Base-by-base conservation (phyloP, 495 filamentous ascomycete species). In the Aspergillus ellipticus region DNA sequence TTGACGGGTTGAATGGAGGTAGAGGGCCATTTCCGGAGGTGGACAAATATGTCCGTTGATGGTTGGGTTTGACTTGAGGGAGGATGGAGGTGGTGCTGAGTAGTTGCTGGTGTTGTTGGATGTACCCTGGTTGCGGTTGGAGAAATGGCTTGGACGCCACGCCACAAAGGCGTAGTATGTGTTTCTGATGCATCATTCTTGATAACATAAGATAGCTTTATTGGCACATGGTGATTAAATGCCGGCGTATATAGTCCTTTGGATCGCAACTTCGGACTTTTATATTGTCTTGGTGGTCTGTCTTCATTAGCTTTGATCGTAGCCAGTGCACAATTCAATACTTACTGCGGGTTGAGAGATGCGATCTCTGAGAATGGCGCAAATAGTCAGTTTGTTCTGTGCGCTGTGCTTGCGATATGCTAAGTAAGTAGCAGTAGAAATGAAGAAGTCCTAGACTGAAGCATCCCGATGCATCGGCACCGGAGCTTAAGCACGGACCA, bases 401-500 rank as follows among this genome's bases (percentile, higher is more conserved):
- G n/a, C n/a, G n/a, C n/a, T n/a, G n/a, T n/a, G n/a, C n/a, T n/a
- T n/a, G n/a, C n/a, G n/a, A n/a, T n/a, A n/a, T n/a, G n/a, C n/a
- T n/a, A n/a, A n/a, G n/a, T n/a, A n/a, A n/a, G n/a, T n/a, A n/a
- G n/a, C n/a, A n/a, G n/a, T n/a, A n/a, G n/a, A n/a, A n/a, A n/a
- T n/a, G n/a, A n/a, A n/a, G n/a, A n/a, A n/a, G n/a, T n/a, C n/a
- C n/a, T n/a, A n/a, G n/a, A n/a, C n/a, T n/a, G n/a, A n/a, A n/a
- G n/a, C n/a, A n/a, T n/a, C n/a, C n/a, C n/a, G n/a, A n/a, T n/a
- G 41, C 42, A 39, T 51, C 24, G 42, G 9, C 17, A 42, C 17
- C 41, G 57, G 33, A 64, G 60, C 63, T 63, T 61, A 42, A 54
- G 69, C 69, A 74, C 71, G 56, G 69, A 57, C 69, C 67, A 65